phyloP scores from a whole-genome alignment of 2,329 filamentous ascomycete genomes.

The Thermothelomyces thermophilus region DNA sequence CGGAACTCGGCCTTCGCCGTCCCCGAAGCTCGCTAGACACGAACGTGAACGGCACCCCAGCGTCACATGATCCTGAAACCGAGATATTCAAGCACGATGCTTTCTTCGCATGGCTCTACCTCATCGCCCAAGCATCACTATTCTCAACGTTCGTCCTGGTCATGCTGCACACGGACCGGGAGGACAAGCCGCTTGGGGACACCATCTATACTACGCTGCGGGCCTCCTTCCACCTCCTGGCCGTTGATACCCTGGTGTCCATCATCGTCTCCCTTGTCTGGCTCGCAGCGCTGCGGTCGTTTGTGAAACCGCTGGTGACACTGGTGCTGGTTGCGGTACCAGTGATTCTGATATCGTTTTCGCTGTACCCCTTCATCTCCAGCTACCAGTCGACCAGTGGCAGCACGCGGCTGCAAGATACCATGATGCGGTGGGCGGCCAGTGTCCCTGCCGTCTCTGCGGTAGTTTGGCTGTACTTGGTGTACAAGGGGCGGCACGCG shows the following conservation, averaged over 20 bases:
- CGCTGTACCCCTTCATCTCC: constrained; percentile 81
- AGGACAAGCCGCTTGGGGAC: constrained; percentile 72
- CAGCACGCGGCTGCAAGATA: constrained; percentile 77
- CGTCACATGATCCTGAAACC: constrained; percentile 45
- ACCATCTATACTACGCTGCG: constrained; percentile 89
- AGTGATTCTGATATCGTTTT: constrained; percentile 79
- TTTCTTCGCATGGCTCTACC: constrained; percentile 86
- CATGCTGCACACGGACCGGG: constrained; percentile 71
- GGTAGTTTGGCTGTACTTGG: constrained; percentile 74
- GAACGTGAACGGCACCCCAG: constrained; percentile 31
- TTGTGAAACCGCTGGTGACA: constrained; percentile 76
- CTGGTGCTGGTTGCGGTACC: constrained; percentile 79
- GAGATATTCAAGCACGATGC: constrained; percentile 77
- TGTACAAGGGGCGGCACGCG: constrained; percentile 72
- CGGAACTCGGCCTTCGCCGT: constrained; percentile 40
- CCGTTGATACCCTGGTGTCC: constrained; percentile 85
- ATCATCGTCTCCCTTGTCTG: constrained; percentile 82
- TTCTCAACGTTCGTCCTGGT: constrained; percentile 85
- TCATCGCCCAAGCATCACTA: constrained; percentile 76
- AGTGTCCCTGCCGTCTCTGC: constrained; percentile 68
- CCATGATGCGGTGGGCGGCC: constrained; percentile 80
- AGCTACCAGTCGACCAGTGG: constrained; percentile 75
- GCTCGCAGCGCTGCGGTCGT: constrained; percentile 82
- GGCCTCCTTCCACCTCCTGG: constrained; percentile 81
- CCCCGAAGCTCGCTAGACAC: constrained; percentile 35